Evolutionary conservation across 768 basidiomycete species (phyloP).

Genomic region (Pleurotus tuber-regium): DNA sequence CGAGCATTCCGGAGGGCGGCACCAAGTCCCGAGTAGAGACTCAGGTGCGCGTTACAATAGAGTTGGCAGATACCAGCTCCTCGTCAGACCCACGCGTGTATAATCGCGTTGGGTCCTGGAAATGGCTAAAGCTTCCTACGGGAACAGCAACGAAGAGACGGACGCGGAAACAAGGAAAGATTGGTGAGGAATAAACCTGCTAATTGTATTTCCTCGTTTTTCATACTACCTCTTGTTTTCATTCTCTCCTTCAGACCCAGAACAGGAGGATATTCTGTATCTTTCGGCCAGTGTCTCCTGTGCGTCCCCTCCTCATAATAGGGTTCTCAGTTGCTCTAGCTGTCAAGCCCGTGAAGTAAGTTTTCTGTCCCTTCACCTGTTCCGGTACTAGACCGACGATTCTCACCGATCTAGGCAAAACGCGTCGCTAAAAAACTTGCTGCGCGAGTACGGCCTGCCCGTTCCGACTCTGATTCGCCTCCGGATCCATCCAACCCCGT

Average conservation of each 20-base stretch:
- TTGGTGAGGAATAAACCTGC: conserved; percentile 49
- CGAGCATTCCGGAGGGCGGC: conserved; percentile 78
- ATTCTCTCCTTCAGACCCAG: conserved; percentile 48
- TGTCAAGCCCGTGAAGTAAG: conserved; percentile 85
- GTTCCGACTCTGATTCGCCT: conserved; percentile 70
- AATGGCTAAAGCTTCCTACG: conserved; percentile 77
- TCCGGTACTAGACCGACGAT: conserved; percentile 6
- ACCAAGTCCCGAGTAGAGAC: conserved; percentile 95
- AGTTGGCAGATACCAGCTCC: conserved; percentile 69
- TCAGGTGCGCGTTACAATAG: conserved; percentile 82
- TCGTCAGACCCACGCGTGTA: conserved; percentile 62
- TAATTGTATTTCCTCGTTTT: too few relatives aligned
- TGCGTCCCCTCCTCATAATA: conserved; percentile 73
- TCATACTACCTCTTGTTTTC: not conserved
- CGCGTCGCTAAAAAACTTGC: conserved; percentile 88
- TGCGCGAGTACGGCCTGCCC: conserved; percentile 74
- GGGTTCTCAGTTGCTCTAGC: conserved; percentile 81
- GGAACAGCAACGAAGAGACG: conserved; percentile 84
- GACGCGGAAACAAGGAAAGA: conserved; percentile 80
- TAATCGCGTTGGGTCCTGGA: conserved; percentile 86
- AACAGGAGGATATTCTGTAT: conserved; percentile 66
- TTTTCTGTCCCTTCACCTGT: not conserved
- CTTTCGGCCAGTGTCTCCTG: conserved; percentile 76
- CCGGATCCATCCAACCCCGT: conserved; percentile 43
- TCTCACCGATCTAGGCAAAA: conserved; percentile 59